These are phyloP conservation scores for Lodderomyces beijingensis DNA, from an alignment of 1,139 yeast genomes.

Conservation along the genomic window DNA sequence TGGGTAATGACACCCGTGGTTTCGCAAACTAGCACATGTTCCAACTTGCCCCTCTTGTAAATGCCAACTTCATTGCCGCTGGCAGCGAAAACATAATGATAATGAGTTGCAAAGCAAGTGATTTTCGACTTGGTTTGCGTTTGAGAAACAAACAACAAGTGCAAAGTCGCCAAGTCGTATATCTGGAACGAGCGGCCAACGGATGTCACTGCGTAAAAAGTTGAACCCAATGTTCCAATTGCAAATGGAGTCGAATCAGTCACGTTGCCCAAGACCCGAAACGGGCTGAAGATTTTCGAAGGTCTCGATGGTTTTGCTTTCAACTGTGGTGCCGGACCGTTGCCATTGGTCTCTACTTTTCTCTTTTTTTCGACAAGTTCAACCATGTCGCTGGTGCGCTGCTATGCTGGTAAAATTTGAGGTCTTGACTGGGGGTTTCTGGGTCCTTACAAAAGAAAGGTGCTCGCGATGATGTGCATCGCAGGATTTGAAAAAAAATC, in stretches of 20 bases:
- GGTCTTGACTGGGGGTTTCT: too few relatives aligned
- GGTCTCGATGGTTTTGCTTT: slow-evolving; percentile 11
- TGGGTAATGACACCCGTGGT: slow-evolving; percentile 38
- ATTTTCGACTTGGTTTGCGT: slow-evolving; percentile 69
- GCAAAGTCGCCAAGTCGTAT: slow-evolving; percentile 86
- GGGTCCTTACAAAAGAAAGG: too few relatives aligned
- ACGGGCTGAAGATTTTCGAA: slow-evolving; percentile 43
- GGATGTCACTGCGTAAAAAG: slow-evolving; percentile 83
- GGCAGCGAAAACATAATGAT: slow-evolving; percentile 80
- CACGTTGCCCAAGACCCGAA: slow-evolving; percentile 58
- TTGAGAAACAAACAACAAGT: slow-evolving; percentile 81
- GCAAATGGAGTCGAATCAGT: slow-evolving; percentile 82
- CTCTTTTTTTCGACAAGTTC: slow-evolving; percentile 31
- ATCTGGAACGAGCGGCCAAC: slow-evolving; percentile 91
- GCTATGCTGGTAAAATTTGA: background rate
- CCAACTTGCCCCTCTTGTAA: slow-evolving; percentile 77
- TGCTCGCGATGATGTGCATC: background rate
- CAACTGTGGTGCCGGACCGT: slow-evolving; percentile 8
- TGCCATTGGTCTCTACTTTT: slow-evolving; percentile 14
- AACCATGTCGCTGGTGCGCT: slow-evolving; percentile 18
- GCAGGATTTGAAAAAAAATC: slow-evolving; percentile 1
- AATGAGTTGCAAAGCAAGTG: slow-evolving; percentile 71
- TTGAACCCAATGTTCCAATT: slow-evolving; percentile 81
- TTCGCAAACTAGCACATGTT: slow-evolving; percentile 45
- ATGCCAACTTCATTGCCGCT: slow-evolving; percentile 70